A percentile compares a stretch with the other conserved stretches of the same genome.
Evolutionary conservation across 2,329 filamentous ascomycete species (phyloP).

Genomic region (Aphanoascus verrucosus): DNA sequence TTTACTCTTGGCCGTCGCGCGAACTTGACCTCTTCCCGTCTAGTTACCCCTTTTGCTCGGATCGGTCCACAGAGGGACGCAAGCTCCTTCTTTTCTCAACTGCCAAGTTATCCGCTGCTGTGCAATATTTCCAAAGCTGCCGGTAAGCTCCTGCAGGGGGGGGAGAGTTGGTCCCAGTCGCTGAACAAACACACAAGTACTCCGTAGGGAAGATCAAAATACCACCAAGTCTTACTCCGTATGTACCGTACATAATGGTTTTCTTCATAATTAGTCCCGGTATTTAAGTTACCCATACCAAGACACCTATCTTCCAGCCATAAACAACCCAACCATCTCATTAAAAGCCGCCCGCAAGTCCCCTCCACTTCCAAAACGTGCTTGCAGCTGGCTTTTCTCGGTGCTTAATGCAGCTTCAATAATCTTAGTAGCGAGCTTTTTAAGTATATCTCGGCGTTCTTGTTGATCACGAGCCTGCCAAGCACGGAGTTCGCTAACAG

Average conservation of each 20-base stretch:
- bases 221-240: not conserved
- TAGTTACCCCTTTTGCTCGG: no score
- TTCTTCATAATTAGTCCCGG: not conserved
- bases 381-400: slow-evolving; percentile 5
- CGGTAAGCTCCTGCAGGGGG: no score
- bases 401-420: slow-evolving; percentile 4
- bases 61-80: no score
- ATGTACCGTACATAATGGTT: no score
- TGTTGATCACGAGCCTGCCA: not conserved
- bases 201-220: not conserved
- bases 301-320: slow-evolving; percentile 7
- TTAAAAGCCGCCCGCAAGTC: slow-evolving; percentile 3
- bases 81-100: no score
- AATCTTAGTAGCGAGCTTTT: slow-evolving; percentile 5
- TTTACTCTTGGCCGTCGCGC: no score
- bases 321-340: slow-evolving; percentile 7
- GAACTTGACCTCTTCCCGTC: no score
- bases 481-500: slow-evolving; percentile 1
- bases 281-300: not conserved
- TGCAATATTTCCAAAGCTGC: no score
- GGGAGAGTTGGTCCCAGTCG: no score
- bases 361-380: slow-evolving; percentile 6
- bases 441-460: not conserved
- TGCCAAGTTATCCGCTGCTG: no score
- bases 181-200: no score